Evolutionary conservation across 2,329 filamentous ascomycete species (phyloP), one percentile per base, ranked within the genome.

Genomic region (Juglanconis sp.): DNA sequence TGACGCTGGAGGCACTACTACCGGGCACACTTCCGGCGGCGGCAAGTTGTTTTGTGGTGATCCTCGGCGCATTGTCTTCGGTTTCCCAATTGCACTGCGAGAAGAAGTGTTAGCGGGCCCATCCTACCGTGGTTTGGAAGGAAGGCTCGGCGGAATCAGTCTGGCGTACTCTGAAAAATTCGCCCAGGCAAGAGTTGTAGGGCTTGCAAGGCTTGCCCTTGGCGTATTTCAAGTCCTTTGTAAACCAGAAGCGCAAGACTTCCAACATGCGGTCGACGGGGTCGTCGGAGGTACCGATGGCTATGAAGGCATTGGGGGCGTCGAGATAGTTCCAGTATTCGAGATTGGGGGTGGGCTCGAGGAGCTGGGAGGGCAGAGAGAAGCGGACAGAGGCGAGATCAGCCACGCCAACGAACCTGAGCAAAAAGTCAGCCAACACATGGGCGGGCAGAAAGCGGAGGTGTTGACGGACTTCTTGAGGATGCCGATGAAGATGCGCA

Each of bases 311-410:
- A 74, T 96, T 96, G 30, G 94, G 94, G 68, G 92, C 86, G 76
- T 99, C 95, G 72, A 99, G 82, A 71, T 99, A 99, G 71, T 96
- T 96, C 95, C 95, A 99, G 78, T 98, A 99, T 79, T 99, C 95
- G 72, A 99, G 81, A 74, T 99, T 99, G 56, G 95, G 95, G 4
- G 91, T 96, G 40, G 95, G 95, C 75, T 99, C 95, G 70, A 99
- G 85, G 48, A 99, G 87, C 76, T 98, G 94, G 54, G 95, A 92
- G 30, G 95, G 95, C 54, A 99, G 84, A 15, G 94, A 98, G 79
- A 99, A 99, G 67, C 95, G 90, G 64, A 98, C 94, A 59, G 92
- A 87, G 60, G 95, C 95, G 70, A 99, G 95, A 76, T 99, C 95
- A 67, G 93, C 83, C 60, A 99, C 95, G 67, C 95, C 95, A 69